Conservation (phyloP, 176 grass and related monocot genomes). For the Alloteropsis semialata region DNA sequence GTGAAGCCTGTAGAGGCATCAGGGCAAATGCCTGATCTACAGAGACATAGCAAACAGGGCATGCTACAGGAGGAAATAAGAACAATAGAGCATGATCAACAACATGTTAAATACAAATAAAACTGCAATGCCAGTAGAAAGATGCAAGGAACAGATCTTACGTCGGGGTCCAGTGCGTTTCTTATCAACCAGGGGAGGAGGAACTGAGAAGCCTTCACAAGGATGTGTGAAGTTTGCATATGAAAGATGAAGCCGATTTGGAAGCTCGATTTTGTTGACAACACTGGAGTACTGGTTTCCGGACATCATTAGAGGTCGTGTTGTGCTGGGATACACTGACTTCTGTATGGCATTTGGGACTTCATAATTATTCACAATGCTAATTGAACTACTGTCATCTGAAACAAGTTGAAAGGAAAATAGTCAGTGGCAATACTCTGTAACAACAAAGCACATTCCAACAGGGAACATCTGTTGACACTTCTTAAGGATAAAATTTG, state of each 20-base stretch:
- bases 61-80: conserved; percentile 51
- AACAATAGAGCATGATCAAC: conserved; percentile 18
- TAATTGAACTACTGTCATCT: conserved; percentile 73
- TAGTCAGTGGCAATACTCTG: conserved; percentile 11
- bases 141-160: conserved; percentile 48
- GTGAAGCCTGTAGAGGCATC: conserved; percentile 59
- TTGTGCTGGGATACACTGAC: conserved; percentile 43
- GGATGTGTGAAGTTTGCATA: conserved; percentile 53
- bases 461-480: not conserved
- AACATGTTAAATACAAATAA: not conserved
- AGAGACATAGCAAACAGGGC: conserved; percentile 83
- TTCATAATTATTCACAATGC: conserved; percentile 53
- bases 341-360: conserved; percentile 42
- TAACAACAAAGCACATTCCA: not conserved
- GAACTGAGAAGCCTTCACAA: conserved; percentile 74
- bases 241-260: conserved; percentile 41
- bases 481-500: not conserved
- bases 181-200: conserved; percentile 69
- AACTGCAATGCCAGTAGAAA: not conserved
- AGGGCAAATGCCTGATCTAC: conserved; percentile 72
- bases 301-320: conserved; percentile 29
- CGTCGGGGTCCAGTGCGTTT: conserved; percentile 90
- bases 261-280: conserved; percentile 31
- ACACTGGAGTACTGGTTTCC: conserved; percentile 31
- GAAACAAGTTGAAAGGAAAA: conserved; percentile 28